Conservation (phyloP, 2,329 filamentous ascomycete genomes). For the Cephalotrichum gorgonifer region DNA sequence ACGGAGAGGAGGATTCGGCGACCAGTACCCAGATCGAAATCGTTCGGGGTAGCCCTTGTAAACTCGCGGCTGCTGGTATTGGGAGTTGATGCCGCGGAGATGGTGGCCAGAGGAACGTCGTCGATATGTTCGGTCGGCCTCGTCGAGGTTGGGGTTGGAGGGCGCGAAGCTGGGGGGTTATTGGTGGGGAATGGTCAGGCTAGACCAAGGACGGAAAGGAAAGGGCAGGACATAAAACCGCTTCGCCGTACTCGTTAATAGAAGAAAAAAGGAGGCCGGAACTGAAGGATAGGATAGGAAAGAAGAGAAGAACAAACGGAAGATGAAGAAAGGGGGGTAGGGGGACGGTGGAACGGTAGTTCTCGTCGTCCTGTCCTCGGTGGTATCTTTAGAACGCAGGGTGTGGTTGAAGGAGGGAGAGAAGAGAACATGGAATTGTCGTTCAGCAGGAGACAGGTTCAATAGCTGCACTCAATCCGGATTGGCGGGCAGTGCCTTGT, state of each 20-base stretch:
- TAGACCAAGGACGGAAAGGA: slow-evolving; percentile 9
- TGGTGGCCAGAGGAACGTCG: slow-evolving; percentile 13
- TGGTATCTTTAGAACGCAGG: slow-evolving; percentile 9
- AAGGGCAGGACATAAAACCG: slow-evolving; percentile 12
- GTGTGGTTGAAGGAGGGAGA: slow-evolving; percentile 6
- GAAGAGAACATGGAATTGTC: slow-evolving; percentile 9
- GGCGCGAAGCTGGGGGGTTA: slow-evolving; percentile 14
- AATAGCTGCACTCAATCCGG: slow-evolving; percentile 5
- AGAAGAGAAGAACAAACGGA: slow-evolving; percentile 11
- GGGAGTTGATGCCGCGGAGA: background rate
- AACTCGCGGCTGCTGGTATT: background rate
- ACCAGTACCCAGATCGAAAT: background rate
- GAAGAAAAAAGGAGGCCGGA: slow-evolving; percentile 9
- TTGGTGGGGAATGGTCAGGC: slow-evolving; percentile 9
- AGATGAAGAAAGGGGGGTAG: slow-evolving; percentile 16
- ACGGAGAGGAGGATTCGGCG: background rate
- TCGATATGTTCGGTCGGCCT: too few species aligned
- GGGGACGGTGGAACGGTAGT: slow-evolving; percentile 11
- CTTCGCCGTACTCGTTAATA: slow-evolving; percentile 3
- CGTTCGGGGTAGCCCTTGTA: slow-evolving; percentile 23
- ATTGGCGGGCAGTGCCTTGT: background rate
- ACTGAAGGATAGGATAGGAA: slow-evolving; percentile 9
- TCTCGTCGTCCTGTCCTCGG: background rate
- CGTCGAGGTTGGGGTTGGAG: slow-evolving; percentile 9
- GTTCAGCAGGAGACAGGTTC: slow-evolving; percentile 6